These are phyloP conservation scores for Penicillium concentricum DNA, from an alignment of 2,329 filamentous ascomycete species.

Conservation along the genomic window DNA sequence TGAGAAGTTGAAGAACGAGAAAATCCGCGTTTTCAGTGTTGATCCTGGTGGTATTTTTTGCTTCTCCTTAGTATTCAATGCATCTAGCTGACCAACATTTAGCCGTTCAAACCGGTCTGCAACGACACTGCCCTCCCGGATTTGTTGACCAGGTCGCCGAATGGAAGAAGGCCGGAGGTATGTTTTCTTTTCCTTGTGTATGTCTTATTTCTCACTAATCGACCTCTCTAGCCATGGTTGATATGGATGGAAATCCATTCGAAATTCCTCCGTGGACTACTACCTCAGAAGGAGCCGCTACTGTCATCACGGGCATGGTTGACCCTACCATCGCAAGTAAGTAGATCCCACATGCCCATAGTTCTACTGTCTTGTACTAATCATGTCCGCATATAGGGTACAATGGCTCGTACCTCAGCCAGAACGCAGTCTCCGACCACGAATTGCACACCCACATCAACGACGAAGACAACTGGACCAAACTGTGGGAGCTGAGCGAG, in stretches of 20 bases:
- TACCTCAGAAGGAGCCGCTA: slow-evolving; percentile 23
- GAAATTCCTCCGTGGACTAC: slow-evolving; percentile 17
- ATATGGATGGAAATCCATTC: slow-evolving; percentile 18
- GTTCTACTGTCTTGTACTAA: background rate
- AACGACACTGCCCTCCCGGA: slow-evolving; percentile 10
- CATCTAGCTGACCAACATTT: background rate
- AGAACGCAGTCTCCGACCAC: slow-evolving; percentile 22
- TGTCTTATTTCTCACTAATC: background rate
- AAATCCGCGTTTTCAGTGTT: slow-evolving; percentile 42
- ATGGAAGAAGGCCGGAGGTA: slow-evolving; percentile 11
- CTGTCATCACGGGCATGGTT: slow-evolving; percentile 25
- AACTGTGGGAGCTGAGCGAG: slow-evolving; percentile 35
- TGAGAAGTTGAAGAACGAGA: slow-evolving; percentile 29
- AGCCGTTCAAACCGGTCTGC: slow-evolving; percentile 15
- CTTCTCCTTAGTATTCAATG: background rate
- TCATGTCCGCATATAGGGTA: background rate
- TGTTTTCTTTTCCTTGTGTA: background rate
- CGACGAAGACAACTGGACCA: slow-evolving; percentile 23
- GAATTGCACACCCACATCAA: slow-evolving; percentile 27
- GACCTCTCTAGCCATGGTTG: background rate
- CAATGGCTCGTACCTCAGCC: slow-evolving; percentile 16
- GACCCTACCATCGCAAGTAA: slow-evolving; percentile 23
- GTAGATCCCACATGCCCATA: background rate
- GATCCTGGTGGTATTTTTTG: slow-evolving; percentile 40
- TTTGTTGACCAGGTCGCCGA: slow-evolving; percentile 8